These are phyloP conservation scores for Amauroascus niger DNA, from an alignment of 2,329 filamentous ascomycete species.

Conservation along the genomic window DNA sequence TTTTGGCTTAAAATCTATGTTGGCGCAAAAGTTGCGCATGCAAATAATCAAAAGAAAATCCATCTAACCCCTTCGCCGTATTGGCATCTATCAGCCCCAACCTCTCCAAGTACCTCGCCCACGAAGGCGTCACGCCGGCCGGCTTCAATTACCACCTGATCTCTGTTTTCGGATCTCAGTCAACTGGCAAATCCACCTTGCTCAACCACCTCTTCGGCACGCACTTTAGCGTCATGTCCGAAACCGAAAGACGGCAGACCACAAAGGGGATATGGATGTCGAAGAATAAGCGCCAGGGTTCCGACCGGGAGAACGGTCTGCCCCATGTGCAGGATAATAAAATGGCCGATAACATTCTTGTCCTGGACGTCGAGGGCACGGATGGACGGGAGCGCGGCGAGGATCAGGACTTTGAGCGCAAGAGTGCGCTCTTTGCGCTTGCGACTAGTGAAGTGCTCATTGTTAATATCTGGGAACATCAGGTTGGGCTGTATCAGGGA, in stretches of 20 bases:
- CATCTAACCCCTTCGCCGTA: conserved; percentile 13
- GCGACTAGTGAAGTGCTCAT: conserved; percentile 97
- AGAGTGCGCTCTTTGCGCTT: conserved; percentile 92
- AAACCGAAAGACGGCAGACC: conserved; percentile 85
- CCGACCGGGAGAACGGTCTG: conserved; percentile 31
- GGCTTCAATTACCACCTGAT: conserved; percentile 99
- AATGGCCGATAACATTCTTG: conserved; percentile 96
- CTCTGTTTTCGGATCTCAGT: conserved; percentile 97
- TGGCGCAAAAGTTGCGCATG: background rate
- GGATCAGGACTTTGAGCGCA: conserved; percentile 97
- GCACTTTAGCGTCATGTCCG: conserved; percentile 94
- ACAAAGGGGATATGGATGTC: conserved; percentile 99
- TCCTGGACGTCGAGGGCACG: conserved; percentile 98
- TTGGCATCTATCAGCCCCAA: conserved; percentile 52
- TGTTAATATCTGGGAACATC: conserved; percentile 98
- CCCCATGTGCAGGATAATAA: conserved; percentile 29
- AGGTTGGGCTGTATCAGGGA: conserved; percentile 94
- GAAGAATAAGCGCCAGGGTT: conserved; percentile 66
- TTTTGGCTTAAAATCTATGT: too few species aligned
- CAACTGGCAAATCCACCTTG: conserved; percentile 93
- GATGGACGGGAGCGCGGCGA: conserved; percentile 93
- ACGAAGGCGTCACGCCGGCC: conserved; percentile 69
- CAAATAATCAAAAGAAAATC: too few species aligned
- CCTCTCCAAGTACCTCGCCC: conserved; percentile 69
- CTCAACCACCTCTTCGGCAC: conserved; percentile 94